These are phyloP conservation scores for Trichoderma brevicompactum DNA, from an alignment of 2,329 filamentous ascomycete species.

Conservation along the genomic window DNA sequence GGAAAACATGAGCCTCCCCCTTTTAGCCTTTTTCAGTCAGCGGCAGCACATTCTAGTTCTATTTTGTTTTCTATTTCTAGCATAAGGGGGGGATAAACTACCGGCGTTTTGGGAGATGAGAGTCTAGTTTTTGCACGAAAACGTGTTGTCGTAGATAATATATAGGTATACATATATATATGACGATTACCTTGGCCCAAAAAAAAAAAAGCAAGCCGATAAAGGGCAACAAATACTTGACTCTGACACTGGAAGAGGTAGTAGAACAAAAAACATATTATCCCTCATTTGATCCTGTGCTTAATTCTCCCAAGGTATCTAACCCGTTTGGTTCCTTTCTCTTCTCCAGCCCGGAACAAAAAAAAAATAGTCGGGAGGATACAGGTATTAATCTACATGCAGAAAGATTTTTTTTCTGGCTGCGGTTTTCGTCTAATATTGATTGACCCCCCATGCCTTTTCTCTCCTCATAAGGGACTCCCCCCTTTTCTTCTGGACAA, in stretches of 20 bases:
- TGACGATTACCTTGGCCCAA: conserved; percentile 1
- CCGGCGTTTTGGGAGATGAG: conserved; percentile 16
- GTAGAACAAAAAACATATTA: conserved; percentile 31
- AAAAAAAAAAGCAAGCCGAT: conserved; percentile 11
- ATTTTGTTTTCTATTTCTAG: conserved; percentile 40
- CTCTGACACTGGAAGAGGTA: neutral
- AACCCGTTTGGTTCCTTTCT: conserved; percentile 31
- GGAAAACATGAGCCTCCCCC: neutral
- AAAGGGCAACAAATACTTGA: conserved; percentile 31
- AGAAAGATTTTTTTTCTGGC: neutral
- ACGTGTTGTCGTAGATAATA: conserved; percentile 28
- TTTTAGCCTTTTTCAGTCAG: conserved; percentile 28
- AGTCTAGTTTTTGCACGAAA: conserved; percentile 42
- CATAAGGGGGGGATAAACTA: conserved; percentile 39
- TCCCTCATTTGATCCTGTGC: conserved; percentile 35
- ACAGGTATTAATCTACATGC: conserved; percentile 26
- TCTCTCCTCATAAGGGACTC: neutral
- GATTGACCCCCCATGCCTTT: neutral
- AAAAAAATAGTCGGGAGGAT: conserved; percentile 6
- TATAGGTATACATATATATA: conserved; percentile 29
- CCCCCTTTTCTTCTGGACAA: neutral
- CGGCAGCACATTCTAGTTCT: conserved; percentile 30
- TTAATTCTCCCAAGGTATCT: conserved; percentile 40
- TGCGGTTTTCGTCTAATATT: conserved; percentile 4
- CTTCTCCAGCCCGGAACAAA: neutral